Evolutionary conservation across 257 asterid genomes (phyloP), one percentile per base, ranked within the genome.

Genomic region (Eucommia ulmoides): DNA sequence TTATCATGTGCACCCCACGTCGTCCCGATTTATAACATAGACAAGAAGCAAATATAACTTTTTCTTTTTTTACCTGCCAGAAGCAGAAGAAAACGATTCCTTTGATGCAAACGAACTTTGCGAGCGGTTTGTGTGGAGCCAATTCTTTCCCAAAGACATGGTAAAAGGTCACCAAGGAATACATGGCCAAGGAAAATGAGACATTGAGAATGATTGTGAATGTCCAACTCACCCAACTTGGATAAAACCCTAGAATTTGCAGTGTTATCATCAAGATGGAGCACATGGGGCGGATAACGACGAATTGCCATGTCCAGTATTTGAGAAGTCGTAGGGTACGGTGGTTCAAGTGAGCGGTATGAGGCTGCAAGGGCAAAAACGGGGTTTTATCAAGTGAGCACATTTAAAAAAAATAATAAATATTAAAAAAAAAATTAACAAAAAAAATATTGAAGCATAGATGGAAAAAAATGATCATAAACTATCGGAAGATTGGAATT

Each of bases 61-160:
- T n/a, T n/a, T n/a, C n/a, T n/a, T n/a, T n/a, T 21, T 20, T 55
- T 65, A 88, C 97, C 97, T 89, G 98, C 96, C 96, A 89, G 63
- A 82, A 85, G 75, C 86, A 61, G 82, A 89, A 82, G 94, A 89
- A 89, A 59, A 89, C 93, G 19, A 80, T 71, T 56, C 96, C 94
- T 58, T 70, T 71, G 83, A 85, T 76, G 75, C 96, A 82, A 59
- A 89, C 68, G 60, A 89, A 89, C 91, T 85, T 82, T 17, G 96
- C 63, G 29, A 85, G 67, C 16, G 98, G 98, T 60, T 70, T 81
- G 63, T 85, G 98, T 17, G 96, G 92, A 62, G 73, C 71, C 74
- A 89, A 56, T 54, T 89, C 96, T 65, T 78, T 79, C 14, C 88
- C 81, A n/a, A 89, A 89, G 33, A 82, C 82, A 65, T 72, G 88